These are phyloP conservation scores for Trypanosoma mega DNA, from an alignment of 208 protist species.

Conservation along the genomic window DNA sequence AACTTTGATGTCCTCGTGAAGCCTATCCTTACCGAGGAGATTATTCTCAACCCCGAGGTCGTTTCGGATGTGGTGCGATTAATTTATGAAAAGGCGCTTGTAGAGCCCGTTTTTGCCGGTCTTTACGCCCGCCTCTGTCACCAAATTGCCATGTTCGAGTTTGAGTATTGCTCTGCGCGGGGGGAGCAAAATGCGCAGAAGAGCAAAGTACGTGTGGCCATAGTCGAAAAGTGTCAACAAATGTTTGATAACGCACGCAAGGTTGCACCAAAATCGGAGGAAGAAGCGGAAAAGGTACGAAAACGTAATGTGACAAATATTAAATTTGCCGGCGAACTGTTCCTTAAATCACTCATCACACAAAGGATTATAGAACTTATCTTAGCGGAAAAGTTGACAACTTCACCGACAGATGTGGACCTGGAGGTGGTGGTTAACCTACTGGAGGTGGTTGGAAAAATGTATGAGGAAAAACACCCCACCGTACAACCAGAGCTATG, in stretches of 20 bases:
- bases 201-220: slow-evolving; percentile 24
- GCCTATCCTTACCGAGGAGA: slow-evolving; percentile 58
- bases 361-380: slow-evolving; percentile 68
- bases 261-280: slow-evolving; percentile 23
- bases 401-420: slow-evolving; percentile 52
- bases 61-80: slow-evolving; percentile 69
- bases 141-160: slow-evolving; percentile 74
- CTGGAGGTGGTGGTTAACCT: slow-evolving; percentile 82
- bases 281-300: slow-evolving; percentile 64
- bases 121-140: slow-evolving; percentile 82
- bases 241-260: slow-evolving; percentile 19
- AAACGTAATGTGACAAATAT: slow-evolving; percentile 90
- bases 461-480: slow-evolving; percentile 59
- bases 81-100: slow-evolving; percentile 86
- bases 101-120: slow-evolving; percentile 85
- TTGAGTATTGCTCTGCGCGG: slow-evolving; percentile 32
- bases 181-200: not conserved
- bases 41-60: slow-evolving; percentile 68
- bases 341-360: slow-evolving; percentile 65
- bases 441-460: slow-evolving; percentile 78
- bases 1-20: slow-evolving; percentile 78
- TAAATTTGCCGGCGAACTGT: slow-evolving; percentile 90
- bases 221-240: slow-evolving; percentile 30
- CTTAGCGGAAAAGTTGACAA: slow-evolving; percentile 22
- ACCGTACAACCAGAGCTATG: slow-evolving; percentile 30